Conservation (phyloP, 768 basidiomycete species). For the Mycena sanguinolenta region DNA sequence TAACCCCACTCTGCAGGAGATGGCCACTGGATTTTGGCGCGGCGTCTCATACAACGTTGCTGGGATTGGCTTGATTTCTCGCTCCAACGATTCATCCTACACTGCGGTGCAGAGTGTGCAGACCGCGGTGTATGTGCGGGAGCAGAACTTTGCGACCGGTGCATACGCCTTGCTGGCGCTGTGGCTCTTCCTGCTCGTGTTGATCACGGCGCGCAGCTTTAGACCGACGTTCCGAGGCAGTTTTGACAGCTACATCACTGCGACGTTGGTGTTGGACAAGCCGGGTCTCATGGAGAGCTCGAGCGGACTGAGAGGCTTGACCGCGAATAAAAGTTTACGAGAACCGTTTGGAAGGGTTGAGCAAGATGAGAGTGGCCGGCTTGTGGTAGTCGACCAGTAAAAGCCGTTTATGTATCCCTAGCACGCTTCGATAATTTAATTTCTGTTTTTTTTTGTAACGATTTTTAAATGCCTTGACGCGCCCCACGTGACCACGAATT, state of each 20-base stretch:
- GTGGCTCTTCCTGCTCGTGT: constrained; percentile 25
- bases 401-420: neutral
- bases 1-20: constrained; percentile 19
- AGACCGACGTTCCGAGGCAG: constrained; percentile 24
- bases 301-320: constrained; percentile 13
- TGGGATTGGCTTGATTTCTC: constrained; percentile 29
- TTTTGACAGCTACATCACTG: constrained; percentile 32
- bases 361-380: neutral
- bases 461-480: too few species aligned
- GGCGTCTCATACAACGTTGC: constrained; percentile 25
- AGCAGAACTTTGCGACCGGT: constrained; percentile 2
- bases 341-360: constrained; percentile 8
- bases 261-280: constrained; percentile 20
- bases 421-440: too few species aligned
- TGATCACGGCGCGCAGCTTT: constrained; percentile 28
- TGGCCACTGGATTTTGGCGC: constrained; percentile 29
- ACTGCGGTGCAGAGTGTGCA: constrained; percentile 19
- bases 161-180: constrained; percentile 22
- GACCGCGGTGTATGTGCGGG: constrained; percentile 23
- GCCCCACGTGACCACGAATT: neutral
- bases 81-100: constrained; percentile 23
- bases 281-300: constrained; percentile 16
- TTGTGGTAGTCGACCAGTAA: constrained; percentile 12
- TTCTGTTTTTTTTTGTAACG: too few species aligned
- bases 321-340: constrained; percentile 4